Evolutionary conservation across 1,284 basidiomycete genomes (phyloP).

Genomic region (Ceratobasidium sp.): DNA sequence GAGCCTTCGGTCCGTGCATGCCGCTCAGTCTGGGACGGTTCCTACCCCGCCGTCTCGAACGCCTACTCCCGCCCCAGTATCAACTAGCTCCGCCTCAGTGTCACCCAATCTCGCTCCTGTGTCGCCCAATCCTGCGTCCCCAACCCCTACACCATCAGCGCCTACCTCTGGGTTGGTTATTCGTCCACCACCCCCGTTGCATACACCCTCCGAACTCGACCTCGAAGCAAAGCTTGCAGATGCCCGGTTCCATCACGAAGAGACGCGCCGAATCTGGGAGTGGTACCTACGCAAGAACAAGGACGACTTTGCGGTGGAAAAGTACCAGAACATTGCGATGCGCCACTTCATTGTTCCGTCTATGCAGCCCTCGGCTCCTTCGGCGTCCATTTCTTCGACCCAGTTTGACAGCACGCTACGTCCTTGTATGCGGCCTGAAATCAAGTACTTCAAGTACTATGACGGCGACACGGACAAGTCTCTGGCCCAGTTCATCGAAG

Average conservation of each 20-base stretch:
- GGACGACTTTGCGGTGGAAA: constrained; percentile 90
- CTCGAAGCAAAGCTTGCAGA: constrained; percentile 55
- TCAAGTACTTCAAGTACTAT: constrained; percentile 90
- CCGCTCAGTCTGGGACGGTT: constrained; percentile 32
- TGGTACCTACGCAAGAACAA: constrained; percentile 88
- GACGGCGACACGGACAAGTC: constrained; percentile 94
- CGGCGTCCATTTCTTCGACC: constrained; percentile 15
- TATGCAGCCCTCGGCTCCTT: constrained; percentile 60
- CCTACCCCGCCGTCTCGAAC: constrained; percentile 41
- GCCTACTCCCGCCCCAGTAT: constrained; percentile 16
- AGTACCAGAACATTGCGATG: constrained; percentile 90
- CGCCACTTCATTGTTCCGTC: constrained; percentile 83
- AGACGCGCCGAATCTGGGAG: constrained; percentile 90
- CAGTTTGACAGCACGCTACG: constrained; percentile 27
- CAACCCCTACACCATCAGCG: background rate
- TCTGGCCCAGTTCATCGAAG: constrained; percentile 92
- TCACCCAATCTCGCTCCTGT: background rate
- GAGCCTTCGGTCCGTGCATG: constrained; percentile 50
- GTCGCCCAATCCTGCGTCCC: constrained; percentile 33
- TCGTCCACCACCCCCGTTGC: constrained; percentile 18
- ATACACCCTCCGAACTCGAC: constrained; percentile 35
- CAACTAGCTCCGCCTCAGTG: background rate
- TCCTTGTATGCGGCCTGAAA: constrained; percentile 77
- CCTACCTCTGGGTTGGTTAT: background rate
- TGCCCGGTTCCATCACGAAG: constrained; percentile 83